Conservation (phyloP, 306 rosid species). For the Arachis stenosperma region DNA sequence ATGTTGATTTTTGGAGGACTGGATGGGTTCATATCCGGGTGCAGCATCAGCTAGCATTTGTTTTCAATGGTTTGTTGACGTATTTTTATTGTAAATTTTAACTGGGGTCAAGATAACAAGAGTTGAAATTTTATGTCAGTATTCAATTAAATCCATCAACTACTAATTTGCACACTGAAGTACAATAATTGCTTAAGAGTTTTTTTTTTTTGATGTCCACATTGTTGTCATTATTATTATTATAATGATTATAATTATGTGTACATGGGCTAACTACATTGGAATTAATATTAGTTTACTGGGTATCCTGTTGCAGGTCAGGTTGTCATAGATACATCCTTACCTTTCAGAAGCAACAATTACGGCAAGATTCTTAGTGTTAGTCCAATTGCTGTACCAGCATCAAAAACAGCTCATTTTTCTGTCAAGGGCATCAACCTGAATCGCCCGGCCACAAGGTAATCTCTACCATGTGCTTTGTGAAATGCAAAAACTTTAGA, state of each 20-base stretch:
- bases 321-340: slow-evolving; percentile 61
- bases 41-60: slow-evolving; percentile 64
- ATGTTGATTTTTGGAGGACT: slow-evolving; percentile 64
- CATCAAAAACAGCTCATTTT: slow-evolving; percentile 57
- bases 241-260: not conserved
- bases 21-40: slow-evolving; percentile 71
- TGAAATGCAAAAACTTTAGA: slow-evolving; percentile 22
- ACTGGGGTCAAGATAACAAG: slow-evolving; percentile 6
- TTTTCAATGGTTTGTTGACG: slow-evolving; percentile 53
- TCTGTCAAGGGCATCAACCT: slow-evolving; percentile 68
- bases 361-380: slow-evolving; percentile 56
- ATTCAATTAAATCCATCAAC: slow-evolving; percentile 18
- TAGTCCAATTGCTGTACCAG: slow-evolving; percentile 67
- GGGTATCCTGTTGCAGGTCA: slow-evolving; percentile 55
- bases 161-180: slow-evolving; percentile 27
- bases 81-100: not conserved
- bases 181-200: slow-evolving; percentile 4
- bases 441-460: slow-evolving; percentile 59
- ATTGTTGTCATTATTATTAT: not conserved
- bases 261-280: not conserved
- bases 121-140: not conserved
- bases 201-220: slow-evolving; percentile 9
- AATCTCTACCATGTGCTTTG: slow-evolving; percentile 22
- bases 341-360: slow-evolving; percentile 53
- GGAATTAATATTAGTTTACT: slow-evolving; percentile 20